phyloP scores from a whole-genome alignment of 371 early-diverging fungal species.

The Apophysomyces elegans region DNA sequence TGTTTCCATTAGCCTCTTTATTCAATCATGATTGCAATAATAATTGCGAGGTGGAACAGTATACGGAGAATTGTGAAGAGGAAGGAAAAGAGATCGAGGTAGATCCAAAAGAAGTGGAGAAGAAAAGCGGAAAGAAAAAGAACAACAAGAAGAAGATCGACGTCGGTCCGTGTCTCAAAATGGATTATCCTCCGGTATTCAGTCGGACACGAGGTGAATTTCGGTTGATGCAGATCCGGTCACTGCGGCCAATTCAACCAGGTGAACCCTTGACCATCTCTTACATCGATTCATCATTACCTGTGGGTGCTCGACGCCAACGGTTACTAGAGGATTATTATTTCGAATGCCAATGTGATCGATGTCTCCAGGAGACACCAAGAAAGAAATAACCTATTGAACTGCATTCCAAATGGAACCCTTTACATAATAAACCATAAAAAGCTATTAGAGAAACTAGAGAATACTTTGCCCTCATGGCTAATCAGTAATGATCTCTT shows the following conservation, averaged over 20 bases:
- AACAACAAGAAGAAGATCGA: conserved; percentile 8
- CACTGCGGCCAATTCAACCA: conserved; percentile 29
- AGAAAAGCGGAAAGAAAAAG: conserved; percentile 6
- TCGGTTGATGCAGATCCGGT: conserved; percentile 38
- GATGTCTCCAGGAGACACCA: conserved; percentile 43
- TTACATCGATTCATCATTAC: conserved; percentile 55
- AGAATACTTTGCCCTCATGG: no score
- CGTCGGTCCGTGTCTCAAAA: conserved; percentile 1
- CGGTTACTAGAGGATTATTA: conserved; percentile 49
- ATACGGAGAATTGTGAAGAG: conserved; percentile 21
- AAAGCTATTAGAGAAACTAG: no score
- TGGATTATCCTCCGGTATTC: conserved; percentile 29
- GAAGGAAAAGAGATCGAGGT: conserved; percentile 9
- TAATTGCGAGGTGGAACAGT: conserved; percentile 48
- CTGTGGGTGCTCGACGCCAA: conserved; percentile 43
- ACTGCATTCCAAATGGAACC: no score
- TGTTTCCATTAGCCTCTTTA: conserved; percentile 30
- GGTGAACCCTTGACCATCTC: conserved; percentile 53
- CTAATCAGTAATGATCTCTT: no score
- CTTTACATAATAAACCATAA: no score
- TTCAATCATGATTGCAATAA: conserved; percentile 59
- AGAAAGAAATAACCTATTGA: background rate
- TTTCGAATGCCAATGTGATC: conserved; percentile 51
- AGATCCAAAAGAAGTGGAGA: conserved; percentile 4
- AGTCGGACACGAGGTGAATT: conserved; percentile 28